These are phyloP conservation scores for Hypoxylon sp. DNA, from an alignment of 2,329 filamentous ascomycete genomes.

Conservation along the genomic window DNA sequence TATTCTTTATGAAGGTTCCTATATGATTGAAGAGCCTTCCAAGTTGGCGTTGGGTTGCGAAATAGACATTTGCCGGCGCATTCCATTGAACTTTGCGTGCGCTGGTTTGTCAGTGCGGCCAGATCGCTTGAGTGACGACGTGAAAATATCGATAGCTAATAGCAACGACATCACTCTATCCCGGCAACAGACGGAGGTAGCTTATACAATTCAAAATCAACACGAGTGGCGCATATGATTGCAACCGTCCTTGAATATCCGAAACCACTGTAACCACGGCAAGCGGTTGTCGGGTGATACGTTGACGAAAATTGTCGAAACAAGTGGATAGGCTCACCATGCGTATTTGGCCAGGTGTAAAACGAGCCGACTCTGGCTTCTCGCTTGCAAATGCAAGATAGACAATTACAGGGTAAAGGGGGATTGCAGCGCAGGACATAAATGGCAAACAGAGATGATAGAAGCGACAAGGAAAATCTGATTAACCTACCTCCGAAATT, in stretches of 20 bases:
- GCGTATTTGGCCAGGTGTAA: not conserved
- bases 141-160: slow-evolving; percentile 6
- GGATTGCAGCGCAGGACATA: not conserved
- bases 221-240: not conserved
- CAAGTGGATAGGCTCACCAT: not conserved
- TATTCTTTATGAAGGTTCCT: slow-evolving; percentile 10
- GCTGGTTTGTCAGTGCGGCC: slow-evolving; percentile 9
- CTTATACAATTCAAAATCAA: slow-evolving; percentile 2
- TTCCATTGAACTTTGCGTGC: slow-evolving; percentile 21
- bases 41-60: slow-evolving; percentile 1
- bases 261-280: not conserved
- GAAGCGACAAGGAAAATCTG: slow-evolving; percentile 12
- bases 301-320: slow-evolving; percentile 3
- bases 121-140: slow-evolving; percentile 1
- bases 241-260: not conserved
- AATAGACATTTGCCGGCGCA: slow-evolving; percentile 2
- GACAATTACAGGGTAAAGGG: slow-evolving; percentile 2
- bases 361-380: not conserved
- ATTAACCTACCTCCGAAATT: slow-evolving; percentile 36
- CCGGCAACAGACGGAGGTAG: not conserved
- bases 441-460: not conserved
- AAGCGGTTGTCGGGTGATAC: not conserved
- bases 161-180: slow-evolving; percentile 2
- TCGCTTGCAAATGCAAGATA: not conserved
- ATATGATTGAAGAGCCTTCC: slow-evolving; percentile 10